Base-by-base conservation (phyloP, 441 rosid species). In the Viola pubescens region DNA sequence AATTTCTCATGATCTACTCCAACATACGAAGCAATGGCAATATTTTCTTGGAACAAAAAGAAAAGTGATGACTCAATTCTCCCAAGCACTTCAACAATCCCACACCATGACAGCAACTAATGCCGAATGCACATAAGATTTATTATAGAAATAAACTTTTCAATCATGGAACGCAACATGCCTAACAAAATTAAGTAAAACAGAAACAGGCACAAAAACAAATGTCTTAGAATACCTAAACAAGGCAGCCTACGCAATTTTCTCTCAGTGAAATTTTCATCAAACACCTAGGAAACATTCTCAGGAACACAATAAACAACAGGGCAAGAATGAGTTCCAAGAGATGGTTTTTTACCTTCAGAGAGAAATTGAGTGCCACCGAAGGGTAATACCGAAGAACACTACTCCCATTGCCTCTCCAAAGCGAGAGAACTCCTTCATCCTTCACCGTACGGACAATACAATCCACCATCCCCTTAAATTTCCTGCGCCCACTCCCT, bases 371-470 rank as follows among this genome's bases (percentile, higher is more conserved):
- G 60, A 89, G 92, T 37, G 98, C 94, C n/a, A 89, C 98, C 0
- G 98, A 92, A 56, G 98, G 98, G 60, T 92, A 89, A 73, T 92
- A 82, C 37, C 97, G 87, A 52, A 92, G 83, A 26, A 92, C 96
- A 59, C 96, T 83, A 58, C 83, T 92, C 42, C 91, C 98, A 68
- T 92, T 92, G 71, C 98, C 98, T 72, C 98, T 81, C 98, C 98
- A 92, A 0, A 92, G 74, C 40, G 96, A 92, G 7, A 86, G 73
- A 66, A 82, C 63, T 2, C 98, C 97, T 68, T 92, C 97, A 73
- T 92, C 98, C 37, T 75, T 73, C 9, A 89, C 85, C 0, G 88
- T 92, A 14, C 95, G 89, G 67, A 59, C 75, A 62, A 92, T 84
- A 63, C 92, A 86, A 81, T 92, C 98, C 40, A 84, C 45, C 98